Percentiles rank a stretch among this genome's conserved stretches.
These are phyloP conservation scores for Penicillium occitanis DNA, from an alignment of 2,329 filamentous ascomycete genomes.

Conservation along the genomic window DNA sequence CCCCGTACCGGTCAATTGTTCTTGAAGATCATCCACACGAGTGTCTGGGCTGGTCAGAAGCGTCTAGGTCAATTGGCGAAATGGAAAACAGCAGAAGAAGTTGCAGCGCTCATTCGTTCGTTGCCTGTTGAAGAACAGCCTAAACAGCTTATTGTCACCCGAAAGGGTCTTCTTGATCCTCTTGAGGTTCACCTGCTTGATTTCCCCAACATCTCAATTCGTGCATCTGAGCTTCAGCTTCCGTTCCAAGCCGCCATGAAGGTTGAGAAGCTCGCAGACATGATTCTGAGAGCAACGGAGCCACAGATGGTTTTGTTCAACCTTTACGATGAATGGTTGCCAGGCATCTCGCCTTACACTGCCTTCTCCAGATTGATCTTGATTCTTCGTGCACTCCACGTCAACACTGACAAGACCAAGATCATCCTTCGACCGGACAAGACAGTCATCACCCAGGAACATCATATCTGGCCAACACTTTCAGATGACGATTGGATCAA, in stretches of 20 bases:
- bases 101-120: conserved; percentile 92
- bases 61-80: conserved; percentile 97
- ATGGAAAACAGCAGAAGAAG: conserved; percentile 99
- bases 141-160: conserved; percentile 96
- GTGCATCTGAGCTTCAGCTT: conserved; percentile 91
- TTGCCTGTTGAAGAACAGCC: conserved; percentile 96
- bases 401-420: conserved; percentile 98
- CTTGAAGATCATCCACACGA: conserved; percentile 99
- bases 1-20: conserved; percentile 97
- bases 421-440: conserved; percentile 92
- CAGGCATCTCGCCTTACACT: conserved; percentile 97
- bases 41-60: conserved; percentile 98
- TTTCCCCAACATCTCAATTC: conserved; percentile 98
- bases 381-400: conserved; percentile 90
- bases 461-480: conserved; percentile 96
- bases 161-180: conserved; percentile 94
- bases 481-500: conserved; percentile 99
- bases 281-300: conserved; percentile 96
- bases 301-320: conserved; percentile 99
- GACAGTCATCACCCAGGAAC: conserved; percentile 95
- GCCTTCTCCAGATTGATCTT: conserved; percentile 94
- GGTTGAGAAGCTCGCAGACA: conserved; percentile 97
- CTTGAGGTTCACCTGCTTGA: conserved; percentile 96
- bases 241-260: conserved; percentile 99
- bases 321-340: conserved; percentile 97